Conservation (phyloP, 148 eudicot genomes). For the Agrostemma githago region DNA sequence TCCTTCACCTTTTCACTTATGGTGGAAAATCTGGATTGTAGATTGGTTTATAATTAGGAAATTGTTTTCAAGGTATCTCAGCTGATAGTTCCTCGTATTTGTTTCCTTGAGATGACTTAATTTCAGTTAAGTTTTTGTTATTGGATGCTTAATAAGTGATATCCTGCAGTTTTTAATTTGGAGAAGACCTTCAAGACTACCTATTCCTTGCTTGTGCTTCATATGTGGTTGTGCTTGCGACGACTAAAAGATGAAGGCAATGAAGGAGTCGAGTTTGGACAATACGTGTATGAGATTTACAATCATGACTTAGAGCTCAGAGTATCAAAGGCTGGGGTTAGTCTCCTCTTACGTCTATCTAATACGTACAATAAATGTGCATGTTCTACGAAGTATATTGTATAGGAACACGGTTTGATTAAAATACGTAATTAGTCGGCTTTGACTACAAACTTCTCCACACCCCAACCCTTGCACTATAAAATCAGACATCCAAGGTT, state of each 20-base stretch:
- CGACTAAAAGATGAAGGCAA: conserved; percentile 85
- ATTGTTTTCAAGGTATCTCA: not conserved
- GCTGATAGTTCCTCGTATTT: not conserved
- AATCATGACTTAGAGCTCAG: conserved; percentile 95
- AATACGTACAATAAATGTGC: not conserved
- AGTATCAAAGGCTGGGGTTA: conserved; percentile 97
- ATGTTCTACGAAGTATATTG: not conserved
- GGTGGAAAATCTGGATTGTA: not conserved
- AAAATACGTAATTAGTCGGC: not conserved
- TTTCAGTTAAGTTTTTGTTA: not conserved
- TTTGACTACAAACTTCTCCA: not conserved
- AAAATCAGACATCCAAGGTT: not conserved
- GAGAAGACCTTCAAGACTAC: conserved; percentile 94
- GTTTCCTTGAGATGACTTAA: conserved; percentile 3
- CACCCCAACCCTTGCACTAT: not conserved
- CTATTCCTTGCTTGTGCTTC: conserved; percentile 84
- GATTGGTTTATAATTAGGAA: not conserved
- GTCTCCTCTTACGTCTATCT: conserved; percentile 29
- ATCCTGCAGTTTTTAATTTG: conserved; percentile 77
- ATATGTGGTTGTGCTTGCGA: conserved; percentile 91
- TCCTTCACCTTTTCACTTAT: not conserved
- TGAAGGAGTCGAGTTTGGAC: conserved; percentile 94
- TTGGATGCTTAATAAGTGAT: conserved; percentile 14
- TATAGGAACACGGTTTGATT: not conserved
- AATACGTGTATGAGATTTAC: conserved; percentile 81